A percentile compares a stretch with the other conserved stretches of the same genome.
These are phyloP conservation scores for Nannochloris sp. DNA, from an alignment of 139 green algal genomes.

Conservation along the genomic window DNA sequence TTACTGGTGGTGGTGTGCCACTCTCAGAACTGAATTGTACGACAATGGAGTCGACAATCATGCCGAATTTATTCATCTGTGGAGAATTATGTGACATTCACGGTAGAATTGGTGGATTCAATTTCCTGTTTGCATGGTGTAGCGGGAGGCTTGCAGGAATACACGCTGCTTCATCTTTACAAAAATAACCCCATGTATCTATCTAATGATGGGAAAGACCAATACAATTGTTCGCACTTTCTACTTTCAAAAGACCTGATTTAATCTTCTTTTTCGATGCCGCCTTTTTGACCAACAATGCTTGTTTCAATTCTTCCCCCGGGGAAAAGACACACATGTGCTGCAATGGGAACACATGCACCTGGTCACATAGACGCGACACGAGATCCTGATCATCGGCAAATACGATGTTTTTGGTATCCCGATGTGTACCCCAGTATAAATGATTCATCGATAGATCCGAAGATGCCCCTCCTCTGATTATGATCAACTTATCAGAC, in stretches of 20 bases:
- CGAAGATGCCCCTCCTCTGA: not conserved
- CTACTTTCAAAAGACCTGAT: not conserved
- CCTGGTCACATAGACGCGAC: too few species aligned
- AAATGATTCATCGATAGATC: constrained; percentile 6
- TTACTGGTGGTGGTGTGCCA: constrained; percentile 62
- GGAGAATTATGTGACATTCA: constrained; percentile 83
- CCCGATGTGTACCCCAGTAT: not conserved
- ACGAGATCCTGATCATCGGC: constrained; percentile 5
- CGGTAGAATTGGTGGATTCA: constrained; percentile 88
- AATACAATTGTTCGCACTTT: constrained; percentile 7
- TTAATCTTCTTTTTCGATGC: too few species aligned
- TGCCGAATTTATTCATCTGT: constrained; percentile 60
- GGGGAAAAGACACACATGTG: too few species aligned
- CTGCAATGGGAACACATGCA: too few species aligned
- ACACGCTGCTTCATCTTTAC: constrained; percentile 22
- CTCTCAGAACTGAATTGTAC: constrained; percentile 58
- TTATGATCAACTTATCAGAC: not conserved
- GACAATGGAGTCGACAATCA: constrained; percentile 57
- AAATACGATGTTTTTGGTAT: not conserved
- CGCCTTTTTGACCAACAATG: too few species aligned
- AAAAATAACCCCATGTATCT: not conserved
- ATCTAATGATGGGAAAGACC: not conserved
- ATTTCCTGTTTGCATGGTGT: constrained; percentile 87
- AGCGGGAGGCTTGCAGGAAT: constrained; percentile 61
- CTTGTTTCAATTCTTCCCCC: too few species aligned